Percentiles rank a stretch among this genome's conserved stretches.
phyloP scores from a whole-genome alignment of 352 stramenopile genomes.

The Pythium dissotocum region DNA sequence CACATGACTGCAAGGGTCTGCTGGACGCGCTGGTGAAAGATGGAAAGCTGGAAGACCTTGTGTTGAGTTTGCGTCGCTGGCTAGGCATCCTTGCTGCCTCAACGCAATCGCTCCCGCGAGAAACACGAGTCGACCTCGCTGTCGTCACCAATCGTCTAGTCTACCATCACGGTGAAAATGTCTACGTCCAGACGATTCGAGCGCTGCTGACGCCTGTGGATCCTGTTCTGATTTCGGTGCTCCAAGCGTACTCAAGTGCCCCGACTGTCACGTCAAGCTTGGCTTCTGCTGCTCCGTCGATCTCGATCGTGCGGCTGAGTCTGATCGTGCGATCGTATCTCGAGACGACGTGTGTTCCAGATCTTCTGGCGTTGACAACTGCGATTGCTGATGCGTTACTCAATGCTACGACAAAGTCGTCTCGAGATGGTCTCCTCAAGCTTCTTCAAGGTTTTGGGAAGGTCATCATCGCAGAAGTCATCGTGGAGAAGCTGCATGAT shows the following conservation, averaged over 20 bases:
- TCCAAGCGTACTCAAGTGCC: constrained; percentile 11
- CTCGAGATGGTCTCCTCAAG: constrained; percentile 21
- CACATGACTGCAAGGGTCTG: not conserved
- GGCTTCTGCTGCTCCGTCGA: not conserved
- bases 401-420: not conserved
- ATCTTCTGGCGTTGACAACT: constrained; percentile 19
- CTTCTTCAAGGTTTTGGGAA: constrained; percentile 11
- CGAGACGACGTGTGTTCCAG: not conserved
- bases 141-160: constrained; percentile 21
- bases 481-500: constrained; percentile 8
- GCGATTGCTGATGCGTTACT: constrained; percentile 12
- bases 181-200: constrained; percentile 2
- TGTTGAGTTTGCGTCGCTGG: constrained; percentile 21
- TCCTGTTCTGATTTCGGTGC: not conserved
- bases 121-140: constrained; percentile 3
- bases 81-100: constrained; percentile 7
- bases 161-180: not conserved
- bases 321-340: constrained; percentile 27
- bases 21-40: constrained; percentile 4
- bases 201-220: constrained; percentile 11
- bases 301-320: constrained; percentile 27
- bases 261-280: not conserved
- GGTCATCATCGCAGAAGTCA: constrained; percentile 19
- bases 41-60: constrained; percentile 22
- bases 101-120: not conserved